Base-by-base conservation (phyloP, 345 rosid genomes). In the Bruguiera parviflora region DNA sequence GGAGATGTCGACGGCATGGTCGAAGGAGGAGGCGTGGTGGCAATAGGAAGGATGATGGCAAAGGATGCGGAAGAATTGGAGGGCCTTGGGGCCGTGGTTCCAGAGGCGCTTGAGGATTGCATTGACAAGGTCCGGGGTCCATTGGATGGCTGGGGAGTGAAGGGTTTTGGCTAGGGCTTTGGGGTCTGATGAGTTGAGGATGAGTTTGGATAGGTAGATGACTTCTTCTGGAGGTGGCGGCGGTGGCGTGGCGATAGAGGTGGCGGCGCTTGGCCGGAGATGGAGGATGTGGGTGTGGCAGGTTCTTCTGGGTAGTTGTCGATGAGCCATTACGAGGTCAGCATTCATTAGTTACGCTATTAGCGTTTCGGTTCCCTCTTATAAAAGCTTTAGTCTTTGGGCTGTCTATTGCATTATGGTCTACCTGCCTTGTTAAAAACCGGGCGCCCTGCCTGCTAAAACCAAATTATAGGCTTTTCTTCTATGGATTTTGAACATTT, bases 81-180 rank as follows among this genome's bases (percentile, higher is more conserved):
- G 87, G 55, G 97, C 96, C 76, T 83, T 91, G 3, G 86, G 91
- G 64, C 90, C 95, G 74, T 91, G 92, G 66, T 91, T 89, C 98
- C 97, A 91, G 37, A 88, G 86, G 37, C 81, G 87, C 29, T 91
- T 94, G 63, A 91, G 82, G 61, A 83, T 69, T 6, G 84, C 53
- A 79, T 91, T 80, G 37, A 91, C 97, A 25, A 89, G 85, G 16
- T 80, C 47, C 3, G 92, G 89, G 1, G 86, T 85, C 95, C 96
- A 94, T 0, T 64, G 73, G 68, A 85, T 76, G 33, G 69, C 22
- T 8, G 88, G 61, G 22, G 83, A 75, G 79, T 73, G 83, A 71
- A 84, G 90, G 49, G 68, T 51, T 46, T 76, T 65, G 43, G 84
- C 69, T 51, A 85, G 73, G 52, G 79, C 20, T 78, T 73, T 58